These are phyloP conservation scores for Durio zibethinus DNA, from an alignment of 345 rosid species.

Conservation along the genomic window DNA sequence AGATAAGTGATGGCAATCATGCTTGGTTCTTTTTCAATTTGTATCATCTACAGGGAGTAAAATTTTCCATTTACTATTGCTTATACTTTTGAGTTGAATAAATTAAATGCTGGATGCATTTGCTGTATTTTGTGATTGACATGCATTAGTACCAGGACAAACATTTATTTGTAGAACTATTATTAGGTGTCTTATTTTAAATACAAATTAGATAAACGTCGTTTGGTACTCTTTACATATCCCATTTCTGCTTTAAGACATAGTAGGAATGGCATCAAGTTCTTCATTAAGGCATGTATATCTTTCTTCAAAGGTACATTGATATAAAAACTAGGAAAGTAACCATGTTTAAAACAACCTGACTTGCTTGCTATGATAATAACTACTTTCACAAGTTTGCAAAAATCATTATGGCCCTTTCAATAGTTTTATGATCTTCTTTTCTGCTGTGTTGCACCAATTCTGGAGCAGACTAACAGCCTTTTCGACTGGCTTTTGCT, in stretches of 20 bases:
- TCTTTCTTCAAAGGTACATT: background rate
- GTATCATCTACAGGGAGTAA: background rate
- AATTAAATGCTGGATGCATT: background rate
- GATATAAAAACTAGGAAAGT: background rate
- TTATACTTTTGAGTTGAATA: conserved; percentile 1
- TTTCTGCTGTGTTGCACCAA: background rate
- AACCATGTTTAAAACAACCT: background rate
- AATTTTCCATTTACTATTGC: background rate
- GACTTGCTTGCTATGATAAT: background rate
- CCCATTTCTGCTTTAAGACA: background rate
- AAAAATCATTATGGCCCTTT: background rate
- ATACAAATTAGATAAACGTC: background rate
- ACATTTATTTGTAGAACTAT: background rate
- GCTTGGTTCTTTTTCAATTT: background rate
- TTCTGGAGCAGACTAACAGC: background rate
- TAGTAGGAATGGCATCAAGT: background rate
- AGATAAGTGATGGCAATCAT: background rate
- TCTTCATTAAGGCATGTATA: background rate
- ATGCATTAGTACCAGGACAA: background rate
- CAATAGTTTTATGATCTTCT: background rate
- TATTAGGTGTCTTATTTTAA: background rate
- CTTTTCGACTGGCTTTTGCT: background rate
- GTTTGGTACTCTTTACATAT: background rate
- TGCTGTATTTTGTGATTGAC: background rate
- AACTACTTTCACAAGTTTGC: background rate